Percentiles rank a stretch among this genome's conserved stretches.
phyloP scores from a whole-genome alignment of 345 rosid species.

The Salix viminalis region DNA sequence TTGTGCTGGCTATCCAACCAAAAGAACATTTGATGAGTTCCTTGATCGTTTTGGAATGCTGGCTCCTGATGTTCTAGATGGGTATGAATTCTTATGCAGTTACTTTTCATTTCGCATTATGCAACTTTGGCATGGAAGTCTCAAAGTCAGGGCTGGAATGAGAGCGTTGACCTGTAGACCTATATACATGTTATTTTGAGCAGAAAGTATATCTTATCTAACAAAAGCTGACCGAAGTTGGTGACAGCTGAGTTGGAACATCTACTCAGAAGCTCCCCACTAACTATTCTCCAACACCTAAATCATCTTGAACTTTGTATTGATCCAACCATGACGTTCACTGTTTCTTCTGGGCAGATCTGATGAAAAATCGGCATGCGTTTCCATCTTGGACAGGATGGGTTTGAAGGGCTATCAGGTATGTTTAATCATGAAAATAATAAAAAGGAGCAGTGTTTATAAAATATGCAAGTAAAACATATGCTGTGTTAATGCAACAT shows the following conservation, averaged over 20 bases:
- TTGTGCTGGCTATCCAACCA: slow-evolving; percentile 84
- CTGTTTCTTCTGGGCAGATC: slow-evolving; percentile 31
- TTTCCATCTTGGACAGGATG: slow-evolving; percentile 50
- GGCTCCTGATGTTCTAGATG: slow-evolving; percentile 56
- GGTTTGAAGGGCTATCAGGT: slow-evolving; percentile 67
- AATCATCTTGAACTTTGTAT: background rate
- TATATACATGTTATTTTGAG: background rate
- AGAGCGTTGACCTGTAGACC: background rate
- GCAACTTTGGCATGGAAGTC: background rate
- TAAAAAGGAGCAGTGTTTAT: background rate
- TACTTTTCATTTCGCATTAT: background rate
- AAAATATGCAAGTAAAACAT: background rate
- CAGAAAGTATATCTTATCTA: background rate
- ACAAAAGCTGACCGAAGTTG: background rate
- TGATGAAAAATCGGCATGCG: slow-evolving; percentile 53
- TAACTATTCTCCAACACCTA: background rate
- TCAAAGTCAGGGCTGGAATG: slow-evolving; percentile 4
- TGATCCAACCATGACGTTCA: background rate
- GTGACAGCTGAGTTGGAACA: background rate
- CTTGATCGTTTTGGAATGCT: slow-evolving; percentile 78
- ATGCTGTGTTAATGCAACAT: background rate
- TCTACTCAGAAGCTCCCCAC: background rate
- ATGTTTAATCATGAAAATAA: slow-evolving; percentile 14
- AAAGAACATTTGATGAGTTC: slow-evolving; percentile 70
- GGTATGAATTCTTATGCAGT: slow-evolving; percentile 24